Conservation (phyloP, 2,329 filamentous ascomycete species). For the Stachybotrys chartarum region DNA sequence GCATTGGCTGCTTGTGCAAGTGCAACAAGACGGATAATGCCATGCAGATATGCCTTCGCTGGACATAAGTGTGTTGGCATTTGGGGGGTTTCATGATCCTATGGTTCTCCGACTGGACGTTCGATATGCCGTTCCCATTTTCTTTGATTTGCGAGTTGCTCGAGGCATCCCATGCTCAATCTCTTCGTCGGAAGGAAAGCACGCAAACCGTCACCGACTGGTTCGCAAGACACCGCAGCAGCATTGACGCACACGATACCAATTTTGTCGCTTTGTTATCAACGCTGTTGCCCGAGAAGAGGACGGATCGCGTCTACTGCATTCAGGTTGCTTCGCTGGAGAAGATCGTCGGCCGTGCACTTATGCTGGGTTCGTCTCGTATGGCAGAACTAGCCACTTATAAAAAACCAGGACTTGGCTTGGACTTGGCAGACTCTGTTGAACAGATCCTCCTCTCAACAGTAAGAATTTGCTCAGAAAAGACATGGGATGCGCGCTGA, state of each 20-base stretch:
- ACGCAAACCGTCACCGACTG: conserved; percentile 47
- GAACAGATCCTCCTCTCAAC: conserved; percentile 56
- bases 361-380: conserved; percentile 58
- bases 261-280: conserved; percentile 62
- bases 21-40: too few species aligned
- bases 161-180: conserved; percentile 51
- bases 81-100: background rate
- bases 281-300: conserved; percentile 66
- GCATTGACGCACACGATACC: conserved; percentile 49
- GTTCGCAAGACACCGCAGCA: conserved; percentile 57
- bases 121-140: conserved; percentile 59
- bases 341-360: conserved; percentile 57
- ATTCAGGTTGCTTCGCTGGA: conserved; percentile 57
- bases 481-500: background rate
- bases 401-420: conserved; percentile 44
- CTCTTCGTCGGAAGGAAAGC: conserved; percentile 22
- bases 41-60: too few species aligned
- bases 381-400: conserved; percentile 57
- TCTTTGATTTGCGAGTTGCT: conserved; percentile 67
- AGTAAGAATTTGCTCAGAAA: conserved; percentile 27
- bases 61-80: too few species aligned
- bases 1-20: too few species aligned
- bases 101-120: background rate
- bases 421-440: conserved; percentile 67
- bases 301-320: conserved; percentile 71